Conservation (phyloP, 2,329 filamentous ascomycete genomes). For the Aulographum hederae region DNA sequence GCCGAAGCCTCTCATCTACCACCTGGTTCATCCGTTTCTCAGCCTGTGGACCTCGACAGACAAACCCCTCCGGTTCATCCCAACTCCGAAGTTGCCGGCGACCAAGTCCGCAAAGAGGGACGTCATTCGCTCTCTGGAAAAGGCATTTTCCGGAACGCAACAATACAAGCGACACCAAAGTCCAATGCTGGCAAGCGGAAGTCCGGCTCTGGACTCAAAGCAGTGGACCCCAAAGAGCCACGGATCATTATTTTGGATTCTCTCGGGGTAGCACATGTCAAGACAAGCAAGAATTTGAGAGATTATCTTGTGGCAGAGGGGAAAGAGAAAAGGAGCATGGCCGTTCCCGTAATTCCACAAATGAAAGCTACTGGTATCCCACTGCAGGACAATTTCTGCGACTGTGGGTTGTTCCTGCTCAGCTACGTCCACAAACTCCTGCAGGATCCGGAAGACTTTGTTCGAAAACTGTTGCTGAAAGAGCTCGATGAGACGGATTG, state of each 20-base stretch:
- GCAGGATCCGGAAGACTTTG: conserved; percentile 51
- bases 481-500: conserved; percentile 41
- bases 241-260: conserved; percentile 81
- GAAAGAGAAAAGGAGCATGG: conserved; percentile 36
- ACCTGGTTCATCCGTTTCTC: neutral
- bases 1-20: neutral
- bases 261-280: conserved; percentile 43
- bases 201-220: conserved; percentile 5
- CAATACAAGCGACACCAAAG: conserved; percentile 7
- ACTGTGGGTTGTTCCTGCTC: conserved; percentile 77
- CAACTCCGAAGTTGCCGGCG: neutral
- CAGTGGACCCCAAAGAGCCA: conserved; percentile 33
- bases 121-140: neutral
- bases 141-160: neutral
- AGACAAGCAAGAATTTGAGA: conserved; percentile 49
- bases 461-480: conserved; percentile 44
- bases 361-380: conserved; percentile 61
- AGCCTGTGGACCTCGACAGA: neutral
- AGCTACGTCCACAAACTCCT: conserved; percentile 75
- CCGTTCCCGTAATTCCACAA: conserved; percentile 31
- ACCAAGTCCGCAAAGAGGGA: neutral
- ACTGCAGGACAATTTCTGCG: conserved; percentile 63
- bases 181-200: conserved; percentile 14
- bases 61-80: neutral
- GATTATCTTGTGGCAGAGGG: conserved; percentile 64